Evolutionary conservation across 148 eudicot genomes (phyloP).

Genomic region (Chenopodium suecicum): DNA sequence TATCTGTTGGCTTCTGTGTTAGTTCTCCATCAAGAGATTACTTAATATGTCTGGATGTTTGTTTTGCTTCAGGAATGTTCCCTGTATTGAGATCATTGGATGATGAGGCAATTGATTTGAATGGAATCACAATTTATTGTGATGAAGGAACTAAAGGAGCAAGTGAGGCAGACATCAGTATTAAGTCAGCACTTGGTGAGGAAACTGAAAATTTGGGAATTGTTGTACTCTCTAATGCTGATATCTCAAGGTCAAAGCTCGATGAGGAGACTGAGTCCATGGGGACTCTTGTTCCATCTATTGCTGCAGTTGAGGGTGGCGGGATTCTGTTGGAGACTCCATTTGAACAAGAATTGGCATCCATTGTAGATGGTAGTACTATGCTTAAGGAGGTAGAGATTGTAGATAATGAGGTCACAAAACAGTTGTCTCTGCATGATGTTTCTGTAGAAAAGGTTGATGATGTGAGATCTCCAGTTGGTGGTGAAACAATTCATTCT

Average conservation of each 20-base stretch:
- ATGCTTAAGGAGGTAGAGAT: conserved; percentile 28
- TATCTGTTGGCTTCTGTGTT: not conserved
- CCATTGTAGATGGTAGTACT: conserved; percentile 19
- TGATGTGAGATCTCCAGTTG: conserved; percentile 23
- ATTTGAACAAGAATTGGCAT: conserved; percentile 22
- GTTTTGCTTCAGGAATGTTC: conserved; percentile 52
- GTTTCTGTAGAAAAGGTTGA: conserved; percentile 24
- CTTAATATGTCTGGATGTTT: conserved; percentile 2
- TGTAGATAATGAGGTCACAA: conserved; percentile 27
- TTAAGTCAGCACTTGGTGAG: conserved; percentile 28
- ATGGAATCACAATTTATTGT: conserved; percentile 39
- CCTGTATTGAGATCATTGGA: conserved; percentile 56
- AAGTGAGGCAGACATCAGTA: conserved; percentile 25
- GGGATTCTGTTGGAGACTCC: conserved; percentile 21
- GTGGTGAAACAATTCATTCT: conserved; percentile 32
- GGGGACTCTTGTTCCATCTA: conserved; percentile 27
- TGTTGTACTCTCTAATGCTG: conserved; percentile 19
- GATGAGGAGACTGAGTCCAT: conserved; percentile 29
- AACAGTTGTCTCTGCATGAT: conserved; percentile 26
- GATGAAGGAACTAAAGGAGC: conserved; percentile 31
- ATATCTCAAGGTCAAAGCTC: conserved; percentile 23
- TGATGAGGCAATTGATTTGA: conserved; percentile 53
- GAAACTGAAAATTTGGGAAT: conserved; percentile 30
- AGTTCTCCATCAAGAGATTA: conserved; percentile 7
- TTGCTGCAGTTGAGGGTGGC: conserved; percentile 23